Percentiles rank a stretch among this genome's conserved stretches.
phyloP scores from a whole-genome alignment of 495 filamentous ascomycete genomes.

The Aspergillus sparsus region DNA sequence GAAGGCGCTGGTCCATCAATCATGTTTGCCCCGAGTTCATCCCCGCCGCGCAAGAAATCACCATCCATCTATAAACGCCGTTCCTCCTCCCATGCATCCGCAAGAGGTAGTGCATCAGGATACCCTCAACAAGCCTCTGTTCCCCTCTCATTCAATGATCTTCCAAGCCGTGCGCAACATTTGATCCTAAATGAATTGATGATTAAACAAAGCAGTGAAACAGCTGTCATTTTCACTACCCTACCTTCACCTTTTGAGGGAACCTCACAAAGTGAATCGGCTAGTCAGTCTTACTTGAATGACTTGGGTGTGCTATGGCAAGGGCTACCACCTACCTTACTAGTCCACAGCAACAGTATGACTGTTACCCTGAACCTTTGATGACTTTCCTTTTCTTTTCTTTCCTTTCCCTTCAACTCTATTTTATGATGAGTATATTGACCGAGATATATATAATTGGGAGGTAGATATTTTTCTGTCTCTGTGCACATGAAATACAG shows the following conservation, averaged over 20 bases:
- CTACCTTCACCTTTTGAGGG: slow-evolving; percentile 76
- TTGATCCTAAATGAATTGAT: slow-evolving; percentile 86
- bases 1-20: slow-evolving; percentile 71
- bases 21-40: slow-evolving; percentile 66
- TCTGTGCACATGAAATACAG: too few species aligned
- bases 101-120: slow-evolving; percentile 41
- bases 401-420: too few species aligned
- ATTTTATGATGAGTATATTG: slow-evolving; percentile 14
- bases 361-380: slow-evolving; percentile 83
- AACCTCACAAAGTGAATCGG: slow-evolving; percentile 66
- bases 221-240: slow-evolving; percentile 81
- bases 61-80: slow-evolving; percentile 58
- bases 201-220: slow-evolving; percentile 64
- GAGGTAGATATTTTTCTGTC: neutral
- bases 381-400: slow-evolving; percentile 8
- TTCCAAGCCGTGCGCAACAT: slow-evolving; percentile 80
- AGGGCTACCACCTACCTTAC: slow-evolving; percentile 64
- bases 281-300: slow-evolving; percentile 69
- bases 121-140: slow-evolving; percentile 57
- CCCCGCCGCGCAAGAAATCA: slow-evolving; percentile 35
- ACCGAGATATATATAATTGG: slow-evolving; percentile 1
- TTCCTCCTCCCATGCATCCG: slow-evolving; percentile 29
- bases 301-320: slow-evolving; percentile 76
- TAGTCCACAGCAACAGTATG: slow-evolving; percentile 90
- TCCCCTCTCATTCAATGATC: slow-evolving; percentile 79